phyloP scores from a whole-genome alignment of 1,284 basidiomycete genomes.

The Puccinia sorghi region DNA sequence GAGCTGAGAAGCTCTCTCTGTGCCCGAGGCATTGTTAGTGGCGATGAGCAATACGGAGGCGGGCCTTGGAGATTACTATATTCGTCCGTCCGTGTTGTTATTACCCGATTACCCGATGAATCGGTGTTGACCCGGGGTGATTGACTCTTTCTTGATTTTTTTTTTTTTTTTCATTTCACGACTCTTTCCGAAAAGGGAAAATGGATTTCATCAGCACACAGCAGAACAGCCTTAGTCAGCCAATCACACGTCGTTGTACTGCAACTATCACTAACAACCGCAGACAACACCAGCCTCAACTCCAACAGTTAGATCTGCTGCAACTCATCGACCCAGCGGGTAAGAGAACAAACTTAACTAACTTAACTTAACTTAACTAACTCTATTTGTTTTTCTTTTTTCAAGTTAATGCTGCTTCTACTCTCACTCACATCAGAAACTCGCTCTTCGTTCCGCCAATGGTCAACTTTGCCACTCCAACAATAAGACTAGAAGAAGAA shows the following conservation, averaged over 20 bases:
- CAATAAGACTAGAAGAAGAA: background rate
- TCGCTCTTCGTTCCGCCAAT: conserved; percentile 22
- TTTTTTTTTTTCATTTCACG: too few species aligned
- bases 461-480: conserved; percentile 23
- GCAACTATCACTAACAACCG: background rate
- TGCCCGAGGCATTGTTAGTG: too few species aligned
- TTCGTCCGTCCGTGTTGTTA: too few species aligned
- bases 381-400: background rate
- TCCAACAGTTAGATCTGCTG: conserved; percentile 20
- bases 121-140: too few species aligned
- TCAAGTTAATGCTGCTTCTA: conserved; percentile 43
- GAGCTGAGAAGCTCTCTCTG: too few species aligned
- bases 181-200: too few species aligned
- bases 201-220: too few species aligned
- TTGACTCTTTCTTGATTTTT: too few species aligned
- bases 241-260: background rate
- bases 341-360: background rate
- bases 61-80: too few species aligned
- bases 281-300: background rate
- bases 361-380: background rate
- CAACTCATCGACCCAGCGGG: conserved; percentile 40
- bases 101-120: too few species aligned
- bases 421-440: conserved; percentile 46
- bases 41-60: too few species aligned
- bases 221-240: background rate